Conservation (phyloP, 352 stramenopile species). For the Phytophthora sojae region DNA sequence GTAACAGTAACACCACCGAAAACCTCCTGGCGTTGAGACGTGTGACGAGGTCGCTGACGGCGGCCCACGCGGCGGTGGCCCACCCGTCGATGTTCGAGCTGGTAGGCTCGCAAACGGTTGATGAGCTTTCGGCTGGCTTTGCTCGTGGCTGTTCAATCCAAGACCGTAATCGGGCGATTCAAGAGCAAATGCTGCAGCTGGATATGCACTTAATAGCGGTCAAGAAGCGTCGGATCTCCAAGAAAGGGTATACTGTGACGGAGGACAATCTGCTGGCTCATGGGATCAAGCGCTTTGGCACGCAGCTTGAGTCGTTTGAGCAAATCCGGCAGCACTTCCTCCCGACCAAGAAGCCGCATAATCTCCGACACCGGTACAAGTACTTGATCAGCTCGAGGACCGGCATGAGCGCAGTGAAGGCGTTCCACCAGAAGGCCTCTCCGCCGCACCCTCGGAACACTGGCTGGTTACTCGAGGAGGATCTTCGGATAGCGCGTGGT, state of each 20-base stretch:
- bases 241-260: constrained; percentile 58
- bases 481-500: constrained; percentile 77
- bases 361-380: constrained; percentile 71
- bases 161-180: constrained; percentile 60
- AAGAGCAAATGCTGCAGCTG: constrained; percentile 72
- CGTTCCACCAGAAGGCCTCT: constrained; percentile 52
- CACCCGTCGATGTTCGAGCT: constrained; percentile 91
- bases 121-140: constrained; percentile 62
- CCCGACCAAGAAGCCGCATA: constrained; percentile 55
- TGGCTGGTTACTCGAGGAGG: constrained; percentile 82
- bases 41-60: constrained; percentile 81
- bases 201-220: constrained; percentile 73
- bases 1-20: constrained; percentile 20
- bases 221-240: constrained; percentile 49
- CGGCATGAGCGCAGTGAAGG: constrained; percentile 66
- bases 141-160: constrained; percentile 48
- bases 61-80: constrained; percentile 77
- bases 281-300: constrained; percentile 70
- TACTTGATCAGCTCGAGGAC: constrained; percentile 75
- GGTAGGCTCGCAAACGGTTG: constrained; percentile 67
- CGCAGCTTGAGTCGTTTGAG: constrained; percentile 57
- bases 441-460: constrained; percentile 42
- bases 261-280: constrained; percentile 79
- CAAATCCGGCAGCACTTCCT: constrained; percentile 75
- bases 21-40: constrained; percentile 52